A percentile compares a stretch with the other conserved stretches of the same genome.
These are phyloP conservation scores for Venturia aucupariae DNA, from an alignment of 2,329 filamentous ascomycete species.

Conservation along the genomic window DNA sequence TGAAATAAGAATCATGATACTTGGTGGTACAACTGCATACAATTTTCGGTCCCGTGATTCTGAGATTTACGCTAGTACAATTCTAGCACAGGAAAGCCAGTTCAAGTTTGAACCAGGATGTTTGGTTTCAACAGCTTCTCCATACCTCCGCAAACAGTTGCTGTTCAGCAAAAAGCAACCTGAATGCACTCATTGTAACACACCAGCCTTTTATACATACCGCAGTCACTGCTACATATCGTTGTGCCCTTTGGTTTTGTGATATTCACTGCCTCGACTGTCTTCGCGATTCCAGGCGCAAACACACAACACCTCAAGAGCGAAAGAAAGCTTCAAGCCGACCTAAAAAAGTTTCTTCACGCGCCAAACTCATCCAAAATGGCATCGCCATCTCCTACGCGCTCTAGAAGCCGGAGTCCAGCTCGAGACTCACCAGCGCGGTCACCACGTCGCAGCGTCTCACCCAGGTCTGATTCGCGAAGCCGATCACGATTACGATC, in stretches of 20 bases:
- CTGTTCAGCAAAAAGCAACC: neutral
- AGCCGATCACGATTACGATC: slow-evolving; percentile 10
- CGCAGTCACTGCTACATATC: neutral
- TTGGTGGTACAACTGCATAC: too few relatives aligned
- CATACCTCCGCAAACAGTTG: neutral
- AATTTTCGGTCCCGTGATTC: neutral
- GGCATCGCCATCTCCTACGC: slow-evolving; percentile 5
- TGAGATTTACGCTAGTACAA: neutral
- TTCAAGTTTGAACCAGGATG: neutral
- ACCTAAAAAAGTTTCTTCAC: neutral
- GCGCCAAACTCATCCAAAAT: slow-evolving; percentile 1
- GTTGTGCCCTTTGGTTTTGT: neutral
- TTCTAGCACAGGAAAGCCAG: too few relatives aligned
- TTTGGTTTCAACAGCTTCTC: neutral
- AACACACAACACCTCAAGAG: neutral
- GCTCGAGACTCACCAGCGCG: slow-evolving; percentile 4
- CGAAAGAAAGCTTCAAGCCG: neutral
- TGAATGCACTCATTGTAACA: neutral
- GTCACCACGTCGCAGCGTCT: slow-evolving; percentile 5
- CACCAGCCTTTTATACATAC: neutral
- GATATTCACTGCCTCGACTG: neutral
- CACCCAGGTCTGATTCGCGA: slow-evolving; percentile 6
- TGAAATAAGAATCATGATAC: neutral
- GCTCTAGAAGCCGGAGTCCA: neutral
- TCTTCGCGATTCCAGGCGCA: neutral